Conservation (phyloP, 2,329 filamentous ascomycete species). For the Cladosporium sp. region DNA sequence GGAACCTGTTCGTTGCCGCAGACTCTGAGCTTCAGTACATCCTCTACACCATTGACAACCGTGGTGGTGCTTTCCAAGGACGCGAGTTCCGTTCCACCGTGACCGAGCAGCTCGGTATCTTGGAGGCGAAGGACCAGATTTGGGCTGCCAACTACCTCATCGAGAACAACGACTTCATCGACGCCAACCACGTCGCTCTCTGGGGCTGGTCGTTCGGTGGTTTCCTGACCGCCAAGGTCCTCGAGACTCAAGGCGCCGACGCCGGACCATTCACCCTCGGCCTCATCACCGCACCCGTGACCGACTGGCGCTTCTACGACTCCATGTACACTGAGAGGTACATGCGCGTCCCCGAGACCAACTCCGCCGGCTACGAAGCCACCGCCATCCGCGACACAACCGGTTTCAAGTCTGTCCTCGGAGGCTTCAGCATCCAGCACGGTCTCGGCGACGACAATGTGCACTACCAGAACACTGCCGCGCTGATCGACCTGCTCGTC, state of each 20-base stretch:
- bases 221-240: constrained; percentile 65
- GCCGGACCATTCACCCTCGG: constrained; percentile 63
- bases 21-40: constrained; percentile 69
- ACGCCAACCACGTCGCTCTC: constrained; percentile 62
- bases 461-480: constrained; percentile 67
- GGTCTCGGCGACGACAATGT: constrained; percentile 71
- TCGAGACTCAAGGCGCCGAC: constrained; percentile 53
- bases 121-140: constrained; percentile 67
- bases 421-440: constrained; percentile 64
- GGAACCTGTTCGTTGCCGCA: constrained; percentile 64
- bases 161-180: constrained; percentile 54
- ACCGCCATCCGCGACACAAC: constrained; percentile 59
- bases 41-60: constrained; percentile 67
- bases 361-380: constrained; percentile 60
- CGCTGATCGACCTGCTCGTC: constrained; percentile 62
- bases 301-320: constrained; percentile 71
- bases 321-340: constrained; percentile 71
- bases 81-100: constrained; percentile 63
- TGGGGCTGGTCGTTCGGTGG: constrained; percentile 71
- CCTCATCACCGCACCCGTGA: constrained; percentile 65
- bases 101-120: constrained; percentile 59
- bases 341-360: constrained; percentile 63
- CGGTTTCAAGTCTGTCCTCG: constrained; percentile 64
- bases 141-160: constrained; percentile 63
- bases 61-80: constrained; percentile 65